Percentiles rank a stretch among this genome's conserved stretches.
Conservation (phyloP, 1,284 basidiomycete species). For the Trichosporon faecale region DNA sequence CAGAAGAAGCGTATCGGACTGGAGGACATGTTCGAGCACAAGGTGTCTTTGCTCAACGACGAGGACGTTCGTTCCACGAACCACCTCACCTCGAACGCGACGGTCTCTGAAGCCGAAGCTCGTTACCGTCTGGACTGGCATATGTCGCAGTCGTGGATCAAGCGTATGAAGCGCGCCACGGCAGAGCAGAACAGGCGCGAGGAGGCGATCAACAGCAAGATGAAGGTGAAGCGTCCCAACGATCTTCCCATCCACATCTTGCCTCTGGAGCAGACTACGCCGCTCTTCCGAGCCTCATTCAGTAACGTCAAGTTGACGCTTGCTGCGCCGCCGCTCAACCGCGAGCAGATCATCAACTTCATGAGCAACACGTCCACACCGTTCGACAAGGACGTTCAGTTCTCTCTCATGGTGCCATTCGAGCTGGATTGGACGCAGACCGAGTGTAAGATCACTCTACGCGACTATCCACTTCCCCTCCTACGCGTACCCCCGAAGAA, state of each 20-base stretch:
- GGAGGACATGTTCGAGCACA: constrained; percentile 76
- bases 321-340: constrained; percentile 56
- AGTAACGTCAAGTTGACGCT: constrained; percentile 62
- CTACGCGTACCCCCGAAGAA: constrained; percentile 46
- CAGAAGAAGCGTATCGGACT: constrained; percentile 70
- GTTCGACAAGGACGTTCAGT: constrained; percentile 69
- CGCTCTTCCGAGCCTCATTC: constrained; percentile 70
- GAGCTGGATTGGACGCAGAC: constrained; percentile 70
- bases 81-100: constrained; percentile 42
- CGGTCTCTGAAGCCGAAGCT: constrained; percentile 70
- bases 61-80: constrained; percentile 20
- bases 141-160: constrained; percentile 76
- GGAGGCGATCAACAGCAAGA: constrained; percentile 42
- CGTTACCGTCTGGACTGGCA: constrained; percentile 67
- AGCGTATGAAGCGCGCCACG: constrained; percentile 55
- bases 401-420: constrained; percentile 78
- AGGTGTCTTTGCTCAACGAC: constrained; percentile 59
- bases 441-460: constrained; percentile 63
- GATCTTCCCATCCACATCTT: constrained; percentile 55
- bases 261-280: constrained; percentile 58
- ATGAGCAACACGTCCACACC: constrained; percentile 47
- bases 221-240: constrained; percentile 33
- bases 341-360: constrained; percentile 58
- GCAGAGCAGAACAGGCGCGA: constrained; percentile 54
- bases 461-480: constrained; percentile 66